Conservation (phyloP, 495 filamentous ascomycete species). For the Choiromyces venosus region DNA sequence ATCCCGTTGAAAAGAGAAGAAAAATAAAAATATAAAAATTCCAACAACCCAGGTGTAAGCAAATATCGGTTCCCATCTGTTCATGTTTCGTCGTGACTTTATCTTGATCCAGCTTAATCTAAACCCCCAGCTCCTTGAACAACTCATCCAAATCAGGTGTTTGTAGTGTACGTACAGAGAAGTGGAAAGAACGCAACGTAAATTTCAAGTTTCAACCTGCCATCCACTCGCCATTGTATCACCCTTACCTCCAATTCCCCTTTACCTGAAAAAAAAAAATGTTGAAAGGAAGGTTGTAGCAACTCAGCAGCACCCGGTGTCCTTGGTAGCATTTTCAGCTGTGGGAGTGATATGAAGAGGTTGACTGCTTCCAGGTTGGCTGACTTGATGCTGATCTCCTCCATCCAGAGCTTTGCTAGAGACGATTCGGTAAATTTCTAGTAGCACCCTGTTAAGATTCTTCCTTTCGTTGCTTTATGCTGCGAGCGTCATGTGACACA, state of each 20-base stretch:
- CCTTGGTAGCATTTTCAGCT: constrained; percentile 68
- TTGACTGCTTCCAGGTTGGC: constrained; percentile 62
- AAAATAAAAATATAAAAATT: constrained; percentile 41
- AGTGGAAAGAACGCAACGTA: constrained; percentile 40
- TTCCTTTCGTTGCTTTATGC: background rate
- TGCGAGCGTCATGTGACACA: constrained; percentile 31
- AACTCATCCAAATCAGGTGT: constrained; percentile 39
- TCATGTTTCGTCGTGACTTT: constrained; percentile 44
- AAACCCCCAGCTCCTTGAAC: constrained; percentile 43
- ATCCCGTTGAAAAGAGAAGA: constrained; percentile 41
- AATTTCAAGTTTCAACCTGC: constrained; percentile 39
- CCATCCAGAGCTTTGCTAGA: constrained; percentile 93
- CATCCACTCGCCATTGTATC: constrained; percentile 15
- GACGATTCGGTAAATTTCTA: constrained; percentile 99
- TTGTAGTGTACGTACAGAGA: constrained; percentile 39
- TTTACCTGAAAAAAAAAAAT: constrained; percentile 43
- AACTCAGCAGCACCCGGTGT: constrained; percentile 79
- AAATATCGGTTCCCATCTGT: constrained; percentile 39
- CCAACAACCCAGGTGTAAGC: constrained; percentile 40
- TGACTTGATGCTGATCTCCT: constrained; percentile 67
- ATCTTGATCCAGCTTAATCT: constrained; percentile 38
- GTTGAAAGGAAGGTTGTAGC: constrained; percentile 4
- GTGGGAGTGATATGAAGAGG: constrained; percentile 78
- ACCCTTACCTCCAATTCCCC: constrained; percentile 41
- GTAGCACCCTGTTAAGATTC: background rate